Base-by-base conservation (phyloP, 225 moss, liverwort and hornwort species). In the Sphagnum tenellum region DNA sequence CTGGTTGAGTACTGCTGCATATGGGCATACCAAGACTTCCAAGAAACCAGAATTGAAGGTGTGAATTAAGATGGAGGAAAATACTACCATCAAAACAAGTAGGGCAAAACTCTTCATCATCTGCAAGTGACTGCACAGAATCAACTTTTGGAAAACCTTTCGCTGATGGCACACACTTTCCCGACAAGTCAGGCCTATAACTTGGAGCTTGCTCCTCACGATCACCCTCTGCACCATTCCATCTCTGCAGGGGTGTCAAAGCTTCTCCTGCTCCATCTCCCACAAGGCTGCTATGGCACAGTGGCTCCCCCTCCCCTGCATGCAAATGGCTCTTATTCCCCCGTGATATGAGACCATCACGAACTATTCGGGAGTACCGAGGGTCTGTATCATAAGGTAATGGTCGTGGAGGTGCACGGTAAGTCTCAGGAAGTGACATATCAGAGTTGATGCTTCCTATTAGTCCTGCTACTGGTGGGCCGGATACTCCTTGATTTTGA, bases 61-160 rank as follows among this genome's bases (percentile, higher is more conserved):
- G 29, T 29, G 29, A 29, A 29, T 29, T 29, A 29, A 29, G 29
- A 29, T 29, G 29, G 29, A 29, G 56, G 29, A 45, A 9, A 53
- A 51, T 48, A 12, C 8, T 84, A 96, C 96, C 92, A 70, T 96
- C 92, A 56, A 96, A 83, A 65, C 96, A 96, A 64, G 96, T 96
- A 56, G 96, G 90, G 73, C 94, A 94, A 73, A 75, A 69, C 6
- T 96, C 96, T 45, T 96, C 96, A 8, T 96, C 96, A 48, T 88
- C 85, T 66, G 74, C 66, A 14, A 96, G 80, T 9, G 92, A 92
- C 53, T 76, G 76, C 12, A 81, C 70, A n/a, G 89, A 88, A 67
- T 86, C 95, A 52, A 81, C 88, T 64, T 81, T 84, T 12, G 80
- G 76, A 71, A 91, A 87, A 2, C 74, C 48, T 76, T 86, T 92